Evolutionary conservation across 1,139 yeast genomes (phyloP), one percentile per base, ranked within the genome.

Genomic region (Yamadazyma diospyri): DNA sequence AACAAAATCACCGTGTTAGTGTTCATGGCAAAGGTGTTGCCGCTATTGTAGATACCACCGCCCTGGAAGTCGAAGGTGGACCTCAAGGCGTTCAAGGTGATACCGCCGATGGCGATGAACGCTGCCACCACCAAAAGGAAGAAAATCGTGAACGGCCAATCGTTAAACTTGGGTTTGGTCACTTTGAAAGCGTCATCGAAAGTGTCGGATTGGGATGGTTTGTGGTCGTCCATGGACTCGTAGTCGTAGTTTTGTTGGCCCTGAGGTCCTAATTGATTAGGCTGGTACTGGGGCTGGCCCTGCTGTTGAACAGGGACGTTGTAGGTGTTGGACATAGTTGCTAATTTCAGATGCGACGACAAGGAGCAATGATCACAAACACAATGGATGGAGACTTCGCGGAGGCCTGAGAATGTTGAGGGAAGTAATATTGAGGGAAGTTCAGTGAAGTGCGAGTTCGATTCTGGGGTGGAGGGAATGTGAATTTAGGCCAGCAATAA

Each of bases 1-100:
- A 87, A 73, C 46, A 88, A 61, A 35, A 86, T 70, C 14, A 84
- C 72, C 6, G 94, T 80, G 52, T 82, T 82, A 18, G 92, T 76
- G 58, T 82, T 78, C 55, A 86, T 53, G 4, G 87, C 72, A 51
- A 82, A 81, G 5, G 16, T 24, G 37, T 74, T 65, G 18, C 59
- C 52, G 10, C 72, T 51, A 34, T 68, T 61, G 57, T 87, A 83
- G 40, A 84, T 81, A 2, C 86, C 76, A 9, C 74, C 60, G n/a
- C 92, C 89, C 42, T 75, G 76, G 37, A 61, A 64, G 17, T 74
- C 60, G 47, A 73, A 70, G 6, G 78, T 73, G 27, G 62, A 46
- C 10, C 72, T 64, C 61, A 84, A 81, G 7, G 85, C 81, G 44
- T 76, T 67, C 40, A 88, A 57, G 1, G 86, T 75, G 31, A 86